Evolutionary conservation across 1,139 yeast genomes (phyloP), one percentile per base, ranked within the genome.

Genomic region (Debaryomyces nepalensis): DNA sequence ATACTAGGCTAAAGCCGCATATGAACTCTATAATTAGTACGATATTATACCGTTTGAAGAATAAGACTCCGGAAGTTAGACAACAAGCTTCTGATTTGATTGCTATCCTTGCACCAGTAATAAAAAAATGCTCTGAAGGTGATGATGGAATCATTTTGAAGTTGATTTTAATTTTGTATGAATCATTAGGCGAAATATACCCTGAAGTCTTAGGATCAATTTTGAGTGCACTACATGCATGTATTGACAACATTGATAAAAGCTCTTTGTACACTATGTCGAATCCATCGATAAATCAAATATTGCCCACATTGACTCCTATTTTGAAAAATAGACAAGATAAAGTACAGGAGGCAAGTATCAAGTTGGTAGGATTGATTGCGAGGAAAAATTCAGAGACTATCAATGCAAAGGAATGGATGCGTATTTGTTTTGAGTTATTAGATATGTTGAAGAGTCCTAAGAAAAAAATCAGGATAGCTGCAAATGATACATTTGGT

Each of bases 391-490:
- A 89, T n/a, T 83, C 96, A 0, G 96, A 88, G 52, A 81, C 82
- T 42, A 89, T 91, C 16, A 83, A 91, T 39, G 96, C 97, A 2
- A 82, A 89, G 48, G 99, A 95, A 63, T 95, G 99, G 99, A 89
- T 93, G 95, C 76, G 99, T 48, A 88, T 93, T 22, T 88, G 97
- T 55, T 90, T 88, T 64, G 97, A 91, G 58, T 69, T 95, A 33
- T 66, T 95, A 33, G 99, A 93, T 52, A 82, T 93, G 82, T 74
- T 95, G 48, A 90, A 90, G 57, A 87, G 96, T 11, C 81, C 87
- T n/a, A 80, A 79, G 45, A 89, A 87, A 55, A 73, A 84, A 20
- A 88, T 91, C 38, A 70, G 98, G 48, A 74, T 84, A 32, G 88
- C 95, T 1, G 96, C 99, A 0, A 95, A 91, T 57, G 81, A 79